These are phyloP conservation scores for Phytopythium mirpurense DNA, from an alignment of 352 stramenopile genomes.

Conservation along the genomic window DNA sequence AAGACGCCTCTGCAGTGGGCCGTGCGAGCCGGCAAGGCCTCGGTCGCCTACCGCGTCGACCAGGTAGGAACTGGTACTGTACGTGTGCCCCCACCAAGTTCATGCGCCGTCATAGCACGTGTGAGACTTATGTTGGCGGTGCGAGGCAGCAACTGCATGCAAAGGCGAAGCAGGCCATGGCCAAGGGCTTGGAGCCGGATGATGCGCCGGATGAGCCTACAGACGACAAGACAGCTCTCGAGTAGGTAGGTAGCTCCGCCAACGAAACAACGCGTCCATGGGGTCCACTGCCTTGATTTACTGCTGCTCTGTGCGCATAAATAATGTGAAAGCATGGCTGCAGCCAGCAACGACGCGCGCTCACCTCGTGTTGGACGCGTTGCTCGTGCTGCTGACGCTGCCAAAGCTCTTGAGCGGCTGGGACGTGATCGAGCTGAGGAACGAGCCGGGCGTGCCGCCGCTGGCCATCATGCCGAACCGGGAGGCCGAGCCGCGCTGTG, in stretches of 20 bases:
- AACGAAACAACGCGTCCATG: too few relatives aligned
- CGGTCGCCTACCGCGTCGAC: constrained; percentile 68
- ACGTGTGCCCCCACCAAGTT: too few relatives aligned
- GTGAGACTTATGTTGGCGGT: too few relatives aligned
- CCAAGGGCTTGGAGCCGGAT: constrained; percentile 9
- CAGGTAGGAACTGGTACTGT: constrained; percentile 23
- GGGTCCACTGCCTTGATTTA: neutral
- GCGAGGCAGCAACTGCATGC: constrained; percentile 38
- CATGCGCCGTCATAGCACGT: too few relatives aligned
- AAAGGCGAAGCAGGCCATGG: constrained; percentile 22
- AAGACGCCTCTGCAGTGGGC: constrained; percentile 76
- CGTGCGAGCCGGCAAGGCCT: constrained; percentile 55
- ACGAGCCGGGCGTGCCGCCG: constrained; percentile 20
- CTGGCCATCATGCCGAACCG: constrained; percentile 19
- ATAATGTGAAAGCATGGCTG: constrained; percentile 6
- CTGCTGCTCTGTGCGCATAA: constrained; percentile 6
- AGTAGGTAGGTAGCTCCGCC: too few relatives aligned
- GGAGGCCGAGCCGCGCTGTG: constrained; percentile 16
- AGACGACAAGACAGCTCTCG: too few relatives aligned
- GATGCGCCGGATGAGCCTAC: neutral
- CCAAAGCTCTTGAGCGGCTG: constrained; percentile 55
- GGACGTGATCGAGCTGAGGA: constrained; percentile 33
- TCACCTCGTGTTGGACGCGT: constrained; percentile 18
- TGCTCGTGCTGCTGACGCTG: constrained; percentile 56
- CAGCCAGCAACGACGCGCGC: neutral